These are phyloP conservation scores for Tulasnella sp. DNA, from an alignment of 768 basidiomycete genomes.

Conservation along the genomic window DNA sequence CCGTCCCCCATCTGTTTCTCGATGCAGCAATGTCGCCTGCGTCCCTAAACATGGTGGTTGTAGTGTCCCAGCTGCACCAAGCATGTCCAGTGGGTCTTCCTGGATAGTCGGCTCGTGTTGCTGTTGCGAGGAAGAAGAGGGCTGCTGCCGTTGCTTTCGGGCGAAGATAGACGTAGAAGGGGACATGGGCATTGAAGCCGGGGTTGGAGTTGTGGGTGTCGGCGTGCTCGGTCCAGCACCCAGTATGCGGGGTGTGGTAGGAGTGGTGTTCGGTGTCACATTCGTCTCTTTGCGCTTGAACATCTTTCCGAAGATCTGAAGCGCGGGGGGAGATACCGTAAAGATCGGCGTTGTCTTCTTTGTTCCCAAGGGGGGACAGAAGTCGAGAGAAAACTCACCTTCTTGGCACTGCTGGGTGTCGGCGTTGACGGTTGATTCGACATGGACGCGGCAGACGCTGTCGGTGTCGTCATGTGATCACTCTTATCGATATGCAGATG, in stretches of 20 bases:
- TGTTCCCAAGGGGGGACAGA: neutral
- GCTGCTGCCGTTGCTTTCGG: neutral
- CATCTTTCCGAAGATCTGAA: conserved; percentile 48
- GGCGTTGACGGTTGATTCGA: conserved; percentile 20
- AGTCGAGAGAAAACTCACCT: conserved; percentile 11
- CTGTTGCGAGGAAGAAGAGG: neutral
- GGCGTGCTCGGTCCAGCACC: conserved; percentile 13
- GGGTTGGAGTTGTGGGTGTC: conserved; percentile 14
- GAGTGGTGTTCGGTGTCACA: conserved; percentile 20
- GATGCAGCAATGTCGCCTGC: conserved; percentile 52
- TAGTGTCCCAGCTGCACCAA: conserved; percentile 20
- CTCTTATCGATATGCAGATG: conserved; percentile 7
- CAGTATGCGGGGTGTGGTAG: conserved; percentile 20
- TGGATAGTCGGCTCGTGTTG: neutral
- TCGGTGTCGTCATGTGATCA: conserved; percentile 6
- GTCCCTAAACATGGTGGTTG: conserved; percentile 52
- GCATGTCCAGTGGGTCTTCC: neutral
- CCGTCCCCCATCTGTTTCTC: neutral
- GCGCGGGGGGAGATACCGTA: neutral
- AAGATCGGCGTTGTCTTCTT: too few species aligned
- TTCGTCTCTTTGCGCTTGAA: conserved; percentile 46
- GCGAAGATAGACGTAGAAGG: conserved; percentile 6
- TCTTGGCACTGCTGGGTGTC: conserved; percentile 35
- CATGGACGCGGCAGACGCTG: conserved; percentile 4
- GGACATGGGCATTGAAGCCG: neutral